Conservation (phyloP, 2,329 filamentous ascomycete species). For the Phyllosticta ampelicida region DNA sequence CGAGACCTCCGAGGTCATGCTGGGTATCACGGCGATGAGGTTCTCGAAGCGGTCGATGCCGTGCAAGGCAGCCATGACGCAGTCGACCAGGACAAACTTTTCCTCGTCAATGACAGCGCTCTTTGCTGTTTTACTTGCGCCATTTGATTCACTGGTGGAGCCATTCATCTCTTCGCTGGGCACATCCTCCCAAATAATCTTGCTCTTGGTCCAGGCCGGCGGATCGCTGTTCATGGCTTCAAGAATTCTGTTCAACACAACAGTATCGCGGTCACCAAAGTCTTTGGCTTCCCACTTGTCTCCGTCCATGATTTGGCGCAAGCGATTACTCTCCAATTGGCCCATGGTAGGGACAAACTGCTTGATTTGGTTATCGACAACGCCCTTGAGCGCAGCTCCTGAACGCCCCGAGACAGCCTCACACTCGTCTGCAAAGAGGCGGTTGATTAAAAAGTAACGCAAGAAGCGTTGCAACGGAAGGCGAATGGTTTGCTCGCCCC, state of each 20-base stretch:
- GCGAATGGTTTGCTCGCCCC: conserved; percentile 60
- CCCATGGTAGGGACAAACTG: conserved; percentile 65
- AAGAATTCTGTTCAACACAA: conserved; percentile 53
- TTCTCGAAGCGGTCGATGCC: conserved; percentile 76
- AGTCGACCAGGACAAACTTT: conserved; percentile 74
- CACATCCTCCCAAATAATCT: conserved; percentile 27
- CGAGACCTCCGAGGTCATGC: conserved; percentile 76
- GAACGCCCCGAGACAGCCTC: conserved; percentile 74
- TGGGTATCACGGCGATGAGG: conserved; percentile 74
- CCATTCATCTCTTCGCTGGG: conserved; percentile 19
- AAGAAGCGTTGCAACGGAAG: conserved; percentile 61
- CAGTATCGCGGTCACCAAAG: conserved; percentile 53
- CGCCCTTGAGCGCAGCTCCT: conserved; percentile 62
- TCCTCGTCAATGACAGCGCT: conserved; percentile 74
- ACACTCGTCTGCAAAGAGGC: conserved; percentile 77
- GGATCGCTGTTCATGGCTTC: conserved; percentile 62
- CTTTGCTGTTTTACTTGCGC: conserved; percentile 31
- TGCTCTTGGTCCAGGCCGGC: conserved; percentile 51
- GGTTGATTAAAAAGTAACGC: conserved; percentile 71
- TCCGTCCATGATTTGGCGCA: conserved; percentile 66
- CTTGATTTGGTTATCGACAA: conserved; percentile 72
- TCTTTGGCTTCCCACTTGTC: conserved; percentile 74
- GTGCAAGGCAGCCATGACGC: conserved; percentile 68
- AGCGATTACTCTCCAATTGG: conserved; percentile 60
- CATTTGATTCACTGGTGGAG: conserved; percentile 22